These are phyloP conservation scores for Mycena latifolia DNA, from an alignment of 768 basidiomycete genomes.

Conservation along the genomic window DNA sequence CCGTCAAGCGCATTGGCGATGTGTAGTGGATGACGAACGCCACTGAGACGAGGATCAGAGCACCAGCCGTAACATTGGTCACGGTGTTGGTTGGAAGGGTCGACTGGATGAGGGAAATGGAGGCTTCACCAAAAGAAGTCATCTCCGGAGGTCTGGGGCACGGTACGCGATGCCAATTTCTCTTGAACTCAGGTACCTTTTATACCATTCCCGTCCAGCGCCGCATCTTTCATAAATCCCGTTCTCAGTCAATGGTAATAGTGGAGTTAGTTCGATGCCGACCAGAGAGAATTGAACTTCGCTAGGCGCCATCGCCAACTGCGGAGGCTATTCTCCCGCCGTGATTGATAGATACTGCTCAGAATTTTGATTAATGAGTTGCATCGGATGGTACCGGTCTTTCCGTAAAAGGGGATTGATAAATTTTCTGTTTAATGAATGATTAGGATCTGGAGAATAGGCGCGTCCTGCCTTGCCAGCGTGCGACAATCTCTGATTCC, in stretches of 20 bases:
- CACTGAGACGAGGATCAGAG: not conserved
- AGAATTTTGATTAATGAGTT: not conserved
- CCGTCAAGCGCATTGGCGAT: constrained; percentile 12
- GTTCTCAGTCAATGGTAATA: not conserved
- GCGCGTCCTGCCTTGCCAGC: too few species aligned
- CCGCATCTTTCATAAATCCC: not conserved
- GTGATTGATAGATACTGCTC: constrained; percentile 7
- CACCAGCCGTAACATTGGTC: not conserved
- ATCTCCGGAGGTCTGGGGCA: not conserved
- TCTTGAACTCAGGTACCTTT: not conserved
- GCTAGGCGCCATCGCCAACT: too few species aligned
- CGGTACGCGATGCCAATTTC: not conserved
- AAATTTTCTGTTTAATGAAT: not conserved
- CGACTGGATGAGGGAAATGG: constrained; percentile 7
- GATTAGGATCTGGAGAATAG: not conserved
- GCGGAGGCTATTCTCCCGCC: not conserved
- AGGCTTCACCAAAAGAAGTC: constrained; percentile 1
- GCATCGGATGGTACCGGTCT: too few species aligned
- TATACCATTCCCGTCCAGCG: not conserved
- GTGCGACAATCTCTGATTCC: too few species aligned
- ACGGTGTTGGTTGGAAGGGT: not conserved
- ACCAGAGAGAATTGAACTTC: not conserved
- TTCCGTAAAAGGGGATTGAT: too few species aligned
- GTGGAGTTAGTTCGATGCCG: too few species aligned
- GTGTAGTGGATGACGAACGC: not conserved